Evolutionary conservation across 2,329 filamentous ascomycete genomes (phyloP).

Genomic region (Chaetothyriales sp.): DNA sequence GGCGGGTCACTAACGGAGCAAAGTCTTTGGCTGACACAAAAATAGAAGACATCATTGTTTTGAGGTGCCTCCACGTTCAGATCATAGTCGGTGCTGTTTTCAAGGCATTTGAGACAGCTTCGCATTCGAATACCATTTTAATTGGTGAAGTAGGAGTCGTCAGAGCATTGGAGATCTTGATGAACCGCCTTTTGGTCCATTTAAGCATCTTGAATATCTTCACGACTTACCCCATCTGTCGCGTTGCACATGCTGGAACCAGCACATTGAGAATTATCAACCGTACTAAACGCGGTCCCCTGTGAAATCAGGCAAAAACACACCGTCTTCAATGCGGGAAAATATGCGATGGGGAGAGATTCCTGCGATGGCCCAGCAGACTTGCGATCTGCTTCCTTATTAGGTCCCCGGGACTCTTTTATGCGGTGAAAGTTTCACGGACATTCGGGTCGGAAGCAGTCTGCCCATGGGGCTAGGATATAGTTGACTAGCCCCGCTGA

Average conservation of each 20-base stretch:
- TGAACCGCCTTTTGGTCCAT: neutral
- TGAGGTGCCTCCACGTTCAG: neutral
- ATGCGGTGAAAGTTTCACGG: too few species aligned
- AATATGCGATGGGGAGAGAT: too few species aligned
- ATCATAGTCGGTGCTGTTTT: neutral
- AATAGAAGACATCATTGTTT: neutral
- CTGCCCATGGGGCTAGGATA: too few species aligned
- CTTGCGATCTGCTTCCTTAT: too few species aligned
- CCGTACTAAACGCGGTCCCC: neutral
- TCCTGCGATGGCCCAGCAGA: too few species aligned
- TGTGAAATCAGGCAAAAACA: neutral
- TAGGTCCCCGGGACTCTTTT: too few species aligned
- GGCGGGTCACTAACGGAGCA: too few species aligned
- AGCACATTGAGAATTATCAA: neutral
- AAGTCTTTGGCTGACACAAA: neutral
- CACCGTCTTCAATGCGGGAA: too few species aligned
- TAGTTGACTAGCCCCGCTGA: too few species aligned
- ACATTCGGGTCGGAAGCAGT: too few species aligned
- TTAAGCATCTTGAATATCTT: neutral
- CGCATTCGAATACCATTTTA: neutral
- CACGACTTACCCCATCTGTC: neutral
- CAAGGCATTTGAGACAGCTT: neutral
- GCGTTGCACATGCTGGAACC: neutral
- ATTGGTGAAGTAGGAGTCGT: neutral
- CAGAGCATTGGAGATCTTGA: neutral